Evolutionary conservation across 1,284 basidiomycete species (phyloP), one percentile per base, ranked within the genome.

Genomic region (Pseudozyma thailandica): DNA sequence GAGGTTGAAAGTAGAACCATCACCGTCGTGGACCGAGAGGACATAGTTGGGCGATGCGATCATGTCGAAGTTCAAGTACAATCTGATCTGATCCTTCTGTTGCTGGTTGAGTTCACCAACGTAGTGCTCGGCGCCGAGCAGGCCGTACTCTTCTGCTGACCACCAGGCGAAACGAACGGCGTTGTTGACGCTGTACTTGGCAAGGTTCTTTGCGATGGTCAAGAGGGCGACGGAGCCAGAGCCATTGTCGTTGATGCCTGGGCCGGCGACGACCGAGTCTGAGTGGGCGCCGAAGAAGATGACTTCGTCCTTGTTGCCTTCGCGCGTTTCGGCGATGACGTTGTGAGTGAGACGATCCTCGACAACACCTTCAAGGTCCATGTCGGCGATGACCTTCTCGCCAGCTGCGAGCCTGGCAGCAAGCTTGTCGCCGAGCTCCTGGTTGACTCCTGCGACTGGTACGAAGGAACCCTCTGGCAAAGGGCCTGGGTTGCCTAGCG

Each of bases 231-330:
- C 31, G 12, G 65, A 61, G 42, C 65, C 65, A n/a, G 45, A 50
- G 6, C 65, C 65, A 50, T 69, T 69, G 57, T 69, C 65, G 54
- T 69, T 69, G 65, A 69, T 69, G 3, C 65, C 65, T 15, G 65
- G 65, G 4, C 65, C 65, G 5, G 65, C 59, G 10, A 43, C 33
- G 38, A 69, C 59, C 13, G 44, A 52, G 59, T 69, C 65, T 15
- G 65, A 61, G 59, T 69, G 65, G 2, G 57, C 52, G 28, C 65
- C 65, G n/a, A 69, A 21, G 28, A 69, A 43, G 65, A 62, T 51
- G 30, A 69, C 54, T 28, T 69, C 52, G 26, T 53, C 47, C 44
- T 61, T 61, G 41, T 20, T 41, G 15, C 65, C 65, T 9, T 25
- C 55, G 8, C 46, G 43, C 33, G 65, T 62, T 30, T 69, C 58